Percentiles rank a stretch among this genome's conserved stretches.
phyloP scores from a whole-genome alignment of 495 filamentous ascomycete species.

The Massariosphaeria phaeospora region DNA sequence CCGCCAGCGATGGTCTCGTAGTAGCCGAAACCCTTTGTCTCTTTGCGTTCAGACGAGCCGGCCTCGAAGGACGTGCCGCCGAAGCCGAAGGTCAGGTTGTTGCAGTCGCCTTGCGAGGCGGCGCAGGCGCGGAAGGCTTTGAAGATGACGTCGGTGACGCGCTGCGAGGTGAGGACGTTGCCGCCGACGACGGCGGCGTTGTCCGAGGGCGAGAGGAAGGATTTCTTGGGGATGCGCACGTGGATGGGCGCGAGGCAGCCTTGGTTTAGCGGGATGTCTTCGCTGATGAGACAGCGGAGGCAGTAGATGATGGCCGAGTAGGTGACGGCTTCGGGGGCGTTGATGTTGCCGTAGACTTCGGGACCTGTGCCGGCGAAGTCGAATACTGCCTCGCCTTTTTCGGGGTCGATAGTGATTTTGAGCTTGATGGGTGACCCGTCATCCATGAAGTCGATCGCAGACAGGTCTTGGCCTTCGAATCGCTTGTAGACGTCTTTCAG shows the following conservation, averaged over 20 bases:
- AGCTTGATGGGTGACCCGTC: constrained; percentile 84
- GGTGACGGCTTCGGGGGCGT: constrained; percentile 90
- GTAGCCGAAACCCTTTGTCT: constrained; percentile 81
- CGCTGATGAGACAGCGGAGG: constrained; percentile 81
- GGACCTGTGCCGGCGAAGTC: constrained; percentile 89
- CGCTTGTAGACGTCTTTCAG: constrained; percentile 73
- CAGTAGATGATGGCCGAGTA: constrained; percentile 97
- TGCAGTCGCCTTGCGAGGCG: constrained; percentile 87
- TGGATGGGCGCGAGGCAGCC: constrained; percentile 86
- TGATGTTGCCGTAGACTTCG: constrained; percentile 91
- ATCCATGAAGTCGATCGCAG: constrained; percentile 84
- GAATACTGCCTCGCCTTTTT: constrained; percentile 81
- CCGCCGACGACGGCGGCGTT: constrained; percentile 92
- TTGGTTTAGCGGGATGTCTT: constrained; percentile 95
- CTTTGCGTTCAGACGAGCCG: constrained; percentile 17
- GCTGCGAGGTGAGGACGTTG: constrained; percentile 87
- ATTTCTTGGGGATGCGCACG: constrained; percentile 75
- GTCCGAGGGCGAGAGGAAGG: constrained; percentile 79
- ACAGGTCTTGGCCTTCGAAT: constrained; percentile 71
- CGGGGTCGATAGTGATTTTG: constrained; percentile 75
- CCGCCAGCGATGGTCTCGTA: constrained; percentile 97
- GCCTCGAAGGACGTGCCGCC: constrained; percentile 60
- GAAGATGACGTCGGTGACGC: constrained; percentile 91
- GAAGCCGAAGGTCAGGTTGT: constrained; percentile 82
- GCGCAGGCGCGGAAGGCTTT: constrained; percentile 87